Base-by-base conservation (phyloP, 2,329 filamentous ascomycete genomes). In the Triangularia verruculosa region DNA sequence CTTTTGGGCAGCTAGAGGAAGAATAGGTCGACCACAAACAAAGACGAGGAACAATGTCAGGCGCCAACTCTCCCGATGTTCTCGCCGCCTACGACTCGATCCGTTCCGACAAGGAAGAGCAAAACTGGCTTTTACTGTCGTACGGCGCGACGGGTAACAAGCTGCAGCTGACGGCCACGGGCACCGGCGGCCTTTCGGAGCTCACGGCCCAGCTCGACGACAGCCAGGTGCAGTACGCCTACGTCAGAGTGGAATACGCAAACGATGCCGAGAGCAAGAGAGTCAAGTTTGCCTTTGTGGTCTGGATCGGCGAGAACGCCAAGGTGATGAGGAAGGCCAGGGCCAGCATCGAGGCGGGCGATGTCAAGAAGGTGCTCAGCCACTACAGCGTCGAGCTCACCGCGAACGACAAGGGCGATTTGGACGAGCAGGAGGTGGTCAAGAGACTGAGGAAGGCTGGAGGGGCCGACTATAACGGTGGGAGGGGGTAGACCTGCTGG, bases 381-480 rank as follows among this genome's bases (percentile, higher is more conserved):
- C 87, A 89, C 72, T 85, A 89, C 73, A 87, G 85, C 73, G 83
- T 89, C 64, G 82, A 86, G 71, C 80, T 90, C 57, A 86, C 89
- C 70, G 85, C 86, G 2, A 78, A 80, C 65, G 85, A 89, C 70
- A 80, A 78, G 75, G 75, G 76, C 27, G 88, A 91, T 71, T 74
- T 91, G 61, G 82, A 84, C 17, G 85, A 87, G 76, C 77, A 78
- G 66, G 86, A 88, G 20, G 82, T 91, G 59, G 85, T 89, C 15
- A 74, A 80, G 65, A 77, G 83, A 71, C 75, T 90, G 76, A 78
- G 88, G 74, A 88, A 85, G 78, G 87, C 84, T 3, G 88, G 88
- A 61, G 88, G 88, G 30, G 88, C 88, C 15, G 88, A 90, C 75
- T 91, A 90, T 80, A 88, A 90, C 71, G 86, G 87, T 7, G 87